Conservation (phyloP, 2,329 filamentous ascomycete species). For the Exophiala spinifera region DNA sequence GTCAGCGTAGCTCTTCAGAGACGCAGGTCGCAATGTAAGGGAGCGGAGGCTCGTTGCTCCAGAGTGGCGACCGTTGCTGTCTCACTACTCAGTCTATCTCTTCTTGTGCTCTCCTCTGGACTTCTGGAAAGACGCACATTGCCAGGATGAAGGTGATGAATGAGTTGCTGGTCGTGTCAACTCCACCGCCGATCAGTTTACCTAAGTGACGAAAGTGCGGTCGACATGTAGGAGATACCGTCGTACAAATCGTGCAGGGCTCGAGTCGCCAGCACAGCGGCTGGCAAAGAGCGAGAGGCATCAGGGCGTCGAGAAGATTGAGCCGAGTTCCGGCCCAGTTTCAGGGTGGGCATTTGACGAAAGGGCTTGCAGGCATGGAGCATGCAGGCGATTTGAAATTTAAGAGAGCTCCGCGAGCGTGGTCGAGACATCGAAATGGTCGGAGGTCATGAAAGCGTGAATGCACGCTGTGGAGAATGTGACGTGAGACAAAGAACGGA, state of each 20-base stretch:
- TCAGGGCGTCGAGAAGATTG: not conserved
- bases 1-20: slow-evolving; percentile 37
- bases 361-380: not conserved
- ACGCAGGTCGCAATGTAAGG: slow-evolving; percentile 34
- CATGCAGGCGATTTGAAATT: not conserved
- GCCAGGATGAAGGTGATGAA: slow-evolving; percentile 30
- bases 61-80: slow-evolving; percentile 28
- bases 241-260: not conserved
- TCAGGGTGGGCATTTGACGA: not conserved
- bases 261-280: not conserved
- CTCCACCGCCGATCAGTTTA: slow-evolving; percentile 32
- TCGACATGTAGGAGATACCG: not conserved
- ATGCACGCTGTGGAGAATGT: not conserved
- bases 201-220: not conserved
- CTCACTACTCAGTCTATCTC: slow-evolving; percentile 37
- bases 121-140: slow-evolving; percentile 2
- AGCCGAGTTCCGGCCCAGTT: not conserved
- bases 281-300: not conserved
- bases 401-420: not conserved
- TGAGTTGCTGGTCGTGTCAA: slow-evolving; percentile 31
- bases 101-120: slow-evolving; percentile 15
- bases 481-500: not conserved
- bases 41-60: slow-evolving; percentile 29
- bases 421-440: not conserved
- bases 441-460: not conserved